Evolutionary conservation across 768 basidiomycete species (phyloP).

Genomic region (Auriscalpium orientale): DNA sequence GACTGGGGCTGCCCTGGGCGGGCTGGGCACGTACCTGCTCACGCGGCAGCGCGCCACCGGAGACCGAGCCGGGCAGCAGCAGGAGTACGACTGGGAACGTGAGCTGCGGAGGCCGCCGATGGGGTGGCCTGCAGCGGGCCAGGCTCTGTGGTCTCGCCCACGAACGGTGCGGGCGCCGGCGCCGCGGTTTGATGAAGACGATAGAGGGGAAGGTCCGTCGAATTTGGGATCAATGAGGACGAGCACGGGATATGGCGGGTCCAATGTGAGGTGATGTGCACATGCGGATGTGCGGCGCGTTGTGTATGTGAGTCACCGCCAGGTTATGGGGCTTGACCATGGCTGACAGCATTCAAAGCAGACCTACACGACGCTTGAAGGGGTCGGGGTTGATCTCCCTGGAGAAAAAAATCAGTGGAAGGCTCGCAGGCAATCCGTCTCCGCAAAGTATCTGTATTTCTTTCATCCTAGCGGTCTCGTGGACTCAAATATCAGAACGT

Average conservation of each 20-base stretch:
- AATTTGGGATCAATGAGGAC: slow-evolving; percentile 63
- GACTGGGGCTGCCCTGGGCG: slow-evolving; percentile 74
- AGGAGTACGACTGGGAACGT: slow-evolving; percentile 56
- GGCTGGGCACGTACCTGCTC: slow-evolving; percentile 52
- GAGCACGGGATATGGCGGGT: slow-evolving; percentile 77
- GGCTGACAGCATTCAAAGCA: no score
- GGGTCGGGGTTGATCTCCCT: no score
- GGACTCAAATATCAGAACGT: no score
- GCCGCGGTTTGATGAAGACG: slow-evolving; percentile 24
- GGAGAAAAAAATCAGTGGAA: no score
- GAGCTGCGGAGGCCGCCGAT: slow-evolving; percentile 13
- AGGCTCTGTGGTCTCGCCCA: slow-evolving; percentile 11
- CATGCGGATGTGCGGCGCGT: no score
- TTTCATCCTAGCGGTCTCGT: no score
- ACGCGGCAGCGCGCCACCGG: slow-evolving; percentile 24
- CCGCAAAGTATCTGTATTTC: no score
- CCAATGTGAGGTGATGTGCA: slow-evolving; percentile 48
- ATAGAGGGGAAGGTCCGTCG: slow-evolving; percentile 65
- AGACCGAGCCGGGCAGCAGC: slow-evolving; percentile 18
- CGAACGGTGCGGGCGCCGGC: slow-evolving; percentile 16
- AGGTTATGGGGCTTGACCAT: no score
- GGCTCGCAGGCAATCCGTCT: no score
- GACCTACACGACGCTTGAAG: no score
- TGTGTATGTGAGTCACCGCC: no score
- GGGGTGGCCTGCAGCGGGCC: slow-evolving; percentile 1